A percentile compares a stretch with the other conserved stretches of the same genome.
Conservation (phyloP, 306 rosid species). For the Astragalus glycyphyllos region DNA sequence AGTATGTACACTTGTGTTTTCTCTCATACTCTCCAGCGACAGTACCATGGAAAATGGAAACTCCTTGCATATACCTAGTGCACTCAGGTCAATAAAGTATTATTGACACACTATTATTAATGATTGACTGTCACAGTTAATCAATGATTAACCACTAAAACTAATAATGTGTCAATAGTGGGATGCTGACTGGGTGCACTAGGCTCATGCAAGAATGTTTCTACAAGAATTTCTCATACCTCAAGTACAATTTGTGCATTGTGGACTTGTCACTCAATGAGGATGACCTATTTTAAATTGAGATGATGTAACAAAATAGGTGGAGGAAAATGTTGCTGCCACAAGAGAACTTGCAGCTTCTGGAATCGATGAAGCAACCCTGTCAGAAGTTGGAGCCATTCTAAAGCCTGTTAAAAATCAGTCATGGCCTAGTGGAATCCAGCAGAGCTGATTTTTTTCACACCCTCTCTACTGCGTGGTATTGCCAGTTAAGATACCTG, state of each 20-base stretch:
- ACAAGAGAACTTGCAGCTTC: conserved; percentile 65
- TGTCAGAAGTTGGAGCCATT: conserved; percentile 78
- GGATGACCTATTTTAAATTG: conserved; percentile 28
- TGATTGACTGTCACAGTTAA: neutral
- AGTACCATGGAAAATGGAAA: conserved; percentile 3
- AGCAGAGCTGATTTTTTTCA: conserved; percentile 57
- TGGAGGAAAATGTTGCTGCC: conserved; percentile 88
- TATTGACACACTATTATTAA: neutral
- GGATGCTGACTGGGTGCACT: neutral
- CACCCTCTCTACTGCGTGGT: neutral
- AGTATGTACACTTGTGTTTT: too few relatives aligned
- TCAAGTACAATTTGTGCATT: conserved; percentile 5
- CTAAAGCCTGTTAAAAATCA: conserved; percentile 80
- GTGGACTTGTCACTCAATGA: conserved; percentile 21
- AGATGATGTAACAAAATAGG: conserved; percentile 55
- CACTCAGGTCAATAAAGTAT: neutral
- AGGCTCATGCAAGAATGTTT: conserved; percentile 8
- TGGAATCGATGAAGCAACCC: conserved; percentile 70
- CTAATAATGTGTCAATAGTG: neutral
- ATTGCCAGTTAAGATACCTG: conserved; percentile 22
- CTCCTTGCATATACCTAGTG: conserved; percentile 29
- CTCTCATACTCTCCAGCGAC: too few relatives aligned
- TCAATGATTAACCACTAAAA: conserved; percentile 23
- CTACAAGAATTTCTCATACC: conserved; percentile 2
- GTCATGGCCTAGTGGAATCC: conserved; percentile 93